phyloP scores from a whole-genome alignment of 768 basidiomycete genomes.

The Phlebiopsis flavidoalba region DNA sequence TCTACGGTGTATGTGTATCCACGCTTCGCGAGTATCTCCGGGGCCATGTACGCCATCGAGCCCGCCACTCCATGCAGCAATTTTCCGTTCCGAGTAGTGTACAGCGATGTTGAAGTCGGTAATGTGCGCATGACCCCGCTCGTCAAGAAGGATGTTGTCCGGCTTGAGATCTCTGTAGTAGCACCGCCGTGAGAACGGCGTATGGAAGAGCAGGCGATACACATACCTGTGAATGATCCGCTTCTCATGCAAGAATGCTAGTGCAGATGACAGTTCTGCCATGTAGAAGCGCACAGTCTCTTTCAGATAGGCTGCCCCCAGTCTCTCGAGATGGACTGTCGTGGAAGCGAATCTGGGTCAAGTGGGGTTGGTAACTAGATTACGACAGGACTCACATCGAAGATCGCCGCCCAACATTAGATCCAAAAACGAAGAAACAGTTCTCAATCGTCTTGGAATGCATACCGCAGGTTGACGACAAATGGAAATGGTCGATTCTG shows the following conservation, averaged over 20 bases:
- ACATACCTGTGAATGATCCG: slow-evolving; percentile 93
- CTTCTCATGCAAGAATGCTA: slow-evolving; percentile 88
- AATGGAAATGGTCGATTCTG: slow-evolving; percentile 96
- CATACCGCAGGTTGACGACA: slow-evolving; percentile 92
- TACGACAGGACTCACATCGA: slow-evolving; percentile 55
- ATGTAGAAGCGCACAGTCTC: slow-evolving; percentile 83
- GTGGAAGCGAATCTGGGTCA: slow-evolving; percentile 9
- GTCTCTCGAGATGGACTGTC: slow-evolving; percentile 82
- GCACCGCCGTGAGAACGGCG: slow-evolving; percentile 21
- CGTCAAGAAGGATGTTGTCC: slow-evolving; percentile 96
- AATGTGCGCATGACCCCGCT: slow-evolving; percentile 91
- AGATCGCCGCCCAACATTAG: slow-evolving; percentile 96
- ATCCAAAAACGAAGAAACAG: slow-evolving; percentile 96
- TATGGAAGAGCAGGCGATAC: slow-evolving; percentile 14
- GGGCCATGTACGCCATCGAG: slow-evolving; percentile 99
- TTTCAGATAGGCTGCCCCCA: slow-evolving; percentile 63
- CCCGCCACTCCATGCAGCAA: slow-evolving; percentile 89
- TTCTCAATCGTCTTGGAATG: slow-evolving; percentile 98
- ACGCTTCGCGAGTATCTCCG: slow-evolving; percentile 85
- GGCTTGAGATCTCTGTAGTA: slow-evolving; percentile 84
- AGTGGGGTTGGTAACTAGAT: background rate
- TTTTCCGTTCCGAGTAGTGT: slow-evolving; percentile 84
- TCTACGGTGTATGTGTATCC: slow-evolving; percentile 94
- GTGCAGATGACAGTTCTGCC: slow-evolving; percentile 82
- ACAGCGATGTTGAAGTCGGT: slow-evolving; percentile 99